phyloP scores from a whole-genome alignment of 2,329 filamentous ascomycete species.

The Calonectria pseudoturangicola region DNA sequence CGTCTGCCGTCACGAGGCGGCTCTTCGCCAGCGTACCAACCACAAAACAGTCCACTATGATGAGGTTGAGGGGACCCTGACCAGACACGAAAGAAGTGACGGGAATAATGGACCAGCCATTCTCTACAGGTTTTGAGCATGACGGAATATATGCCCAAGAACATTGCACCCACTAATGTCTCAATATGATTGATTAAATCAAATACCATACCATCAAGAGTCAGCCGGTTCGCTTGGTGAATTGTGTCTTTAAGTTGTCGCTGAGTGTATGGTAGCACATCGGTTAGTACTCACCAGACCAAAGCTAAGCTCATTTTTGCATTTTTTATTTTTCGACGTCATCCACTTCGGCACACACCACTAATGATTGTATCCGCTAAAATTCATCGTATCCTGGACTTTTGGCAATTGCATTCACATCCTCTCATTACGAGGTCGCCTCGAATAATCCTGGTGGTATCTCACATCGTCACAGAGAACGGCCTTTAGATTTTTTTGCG shows the following conservation, averaged over 20 bases:
- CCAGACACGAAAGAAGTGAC: too few species aligned
- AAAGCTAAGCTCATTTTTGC: too few species aligned
- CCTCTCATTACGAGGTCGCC: conserved; percentile 48
- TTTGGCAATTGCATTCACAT: conserved; percentile 44
- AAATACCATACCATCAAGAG: neutral
- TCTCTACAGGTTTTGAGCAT: too few species aligned
- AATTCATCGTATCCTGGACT: neutral
- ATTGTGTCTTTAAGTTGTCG: too few species aligned
- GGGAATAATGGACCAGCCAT: too few species aligned
- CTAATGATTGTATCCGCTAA: neutral
- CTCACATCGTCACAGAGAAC: conserved; percentile 55
- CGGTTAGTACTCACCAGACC: too few species aligned
- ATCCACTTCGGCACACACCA: neutral
- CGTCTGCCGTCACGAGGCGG: neutral
- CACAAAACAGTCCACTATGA: neutral
- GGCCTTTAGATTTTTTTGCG: conserved; percentile 63
- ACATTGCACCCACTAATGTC: too few species aligned
- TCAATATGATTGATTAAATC: neutral
- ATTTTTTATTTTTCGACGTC: too few species aligned
- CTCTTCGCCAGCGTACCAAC: too few species aligned
- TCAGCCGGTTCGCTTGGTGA: neutral
- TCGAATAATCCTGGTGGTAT: conserved; percentile 53
- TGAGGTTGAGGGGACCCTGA: too few species aligned
- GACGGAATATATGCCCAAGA: too few species aligned
- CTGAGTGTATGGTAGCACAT: too few species aligned